These are phyloP conservation scores for Lachnellula cervina DNA, from an alignment of 2,329 filamentous ascomycete genomes.

Conservation along the genomic window DNA sequence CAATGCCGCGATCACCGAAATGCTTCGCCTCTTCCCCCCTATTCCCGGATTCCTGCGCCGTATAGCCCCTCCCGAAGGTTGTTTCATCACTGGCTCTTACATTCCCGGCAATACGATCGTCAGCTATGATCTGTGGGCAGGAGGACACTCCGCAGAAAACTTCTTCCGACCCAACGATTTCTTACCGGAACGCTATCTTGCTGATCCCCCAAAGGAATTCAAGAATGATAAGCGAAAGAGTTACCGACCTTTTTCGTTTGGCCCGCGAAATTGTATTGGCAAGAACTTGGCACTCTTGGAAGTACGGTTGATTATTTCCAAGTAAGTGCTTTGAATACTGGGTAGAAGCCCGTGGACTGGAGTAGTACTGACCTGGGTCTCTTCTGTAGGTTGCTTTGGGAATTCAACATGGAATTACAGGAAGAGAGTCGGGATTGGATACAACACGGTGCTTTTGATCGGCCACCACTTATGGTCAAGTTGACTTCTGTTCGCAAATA, in stretches of 20 bases:
- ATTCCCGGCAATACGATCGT: slow-evolving; percentile 16
- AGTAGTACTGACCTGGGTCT: too few species aligned
- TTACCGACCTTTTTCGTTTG: slow-evolving; percentile 24
- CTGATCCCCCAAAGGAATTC: slow-evolving; percentile 15
- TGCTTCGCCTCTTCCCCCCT: slow-evolving; percentile 34
- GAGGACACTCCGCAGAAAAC: slow-evolving; percentile 18
- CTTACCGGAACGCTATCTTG: slow-evolving; percentile 23
- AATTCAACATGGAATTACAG: too few species aligned
- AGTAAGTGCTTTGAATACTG: background rate
- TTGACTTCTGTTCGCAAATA: too few species aligned
- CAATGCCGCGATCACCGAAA: slow-evolving; percentile 35
- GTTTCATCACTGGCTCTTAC: slow-evolving; percentile 7
- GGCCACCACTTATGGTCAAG: too few species aligned
- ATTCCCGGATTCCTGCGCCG: slow-evolving; percentile 13
- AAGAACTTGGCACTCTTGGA: slow-evolving; percentile 13
- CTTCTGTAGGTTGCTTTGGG: too few species aligned
- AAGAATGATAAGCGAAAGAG: slow-evolving; percentile 29
- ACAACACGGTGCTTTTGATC: too few species aligned
- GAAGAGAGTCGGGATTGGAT: too few species aligned
- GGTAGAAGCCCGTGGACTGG: too few species aligned
- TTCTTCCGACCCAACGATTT: slow-evolving; percentile 16
- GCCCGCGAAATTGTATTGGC: slow-evolving; percentile 9
- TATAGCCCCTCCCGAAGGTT: slow-evolving; percentile 11
- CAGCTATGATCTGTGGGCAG: slow-evolving; percentile 26
- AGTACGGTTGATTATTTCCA: slow-evolving; percentile 15